These are phyloP conservation scores for Flaveria bidentis DNA, from an alignment of 129 eudicot species.

Conservation along the genomic window DNA sequence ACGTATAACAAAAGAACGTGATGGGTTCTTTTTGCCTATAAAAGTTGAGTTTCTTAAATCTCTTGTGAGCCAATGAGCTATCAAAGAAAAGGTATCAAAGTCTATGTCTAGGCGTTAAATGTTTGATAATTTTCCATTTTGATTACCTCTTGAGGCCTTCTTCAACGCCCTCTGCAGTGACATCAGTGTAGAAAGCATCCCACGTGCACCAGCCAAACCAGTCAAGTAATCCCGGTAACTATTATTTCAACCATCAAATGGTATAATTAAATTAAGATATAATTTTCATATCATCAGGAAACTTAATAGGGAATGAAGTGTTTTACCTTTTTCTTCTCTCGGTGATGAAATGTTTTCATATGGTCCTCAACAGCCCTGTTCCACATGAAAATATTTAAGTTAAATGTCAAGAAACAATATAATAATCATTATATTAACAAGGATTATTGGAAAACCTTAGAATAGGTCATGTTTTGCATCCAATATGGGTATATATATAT, in stretches of 20 bases:
- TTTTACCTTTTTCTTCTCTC: slow-evolving; percentile 83
- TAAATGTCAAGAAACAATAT: background rate
- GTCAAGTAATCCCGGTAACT: slow-evolving; percentile 77
- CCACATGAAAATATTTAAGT: slow-evolving; percentile 16
- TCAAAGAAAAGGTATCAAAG: too few species aligned
- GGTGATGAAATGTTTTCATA: slow-evolving; percentile 85
- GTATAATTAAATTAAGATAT: background rate
- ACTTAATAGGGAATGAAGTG: background rate
- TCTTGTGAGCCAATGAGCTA: too few species aligned
- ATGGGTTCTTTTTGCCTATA: too few species aligned
- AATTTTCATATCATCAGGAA: background rate
- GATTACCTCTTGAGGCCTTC: slow-evolving; percentile 81
- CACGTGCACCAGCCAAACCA: slow-evolving; percentile 99
- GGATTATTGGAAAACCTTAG: too few species aligned
- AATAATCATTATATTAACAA: too few species aligned
- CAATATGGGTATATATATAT: too few species aligned
- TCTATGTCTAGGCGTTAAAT: too few species aligned
- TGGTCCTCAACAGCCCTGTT: slow-evolving; percentile 86
- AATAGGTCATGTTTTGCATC: too few species aligned
- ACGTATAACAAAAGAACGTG: too few species aligned
- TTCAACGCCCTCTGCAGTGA: slow-evolving; percentile 91
- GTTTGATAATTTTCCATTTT: background rate
- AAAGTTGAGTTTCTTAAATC: too few species aligned
- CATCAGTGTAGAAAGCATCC: slow-evolving; percentile 99
- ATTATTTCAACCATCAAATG: slow-evolving; percentile 25